phyloP scores from a whole-genome alignment of 768 basidiomycete genomes.

The Russula griseocarnosa region DNA sequence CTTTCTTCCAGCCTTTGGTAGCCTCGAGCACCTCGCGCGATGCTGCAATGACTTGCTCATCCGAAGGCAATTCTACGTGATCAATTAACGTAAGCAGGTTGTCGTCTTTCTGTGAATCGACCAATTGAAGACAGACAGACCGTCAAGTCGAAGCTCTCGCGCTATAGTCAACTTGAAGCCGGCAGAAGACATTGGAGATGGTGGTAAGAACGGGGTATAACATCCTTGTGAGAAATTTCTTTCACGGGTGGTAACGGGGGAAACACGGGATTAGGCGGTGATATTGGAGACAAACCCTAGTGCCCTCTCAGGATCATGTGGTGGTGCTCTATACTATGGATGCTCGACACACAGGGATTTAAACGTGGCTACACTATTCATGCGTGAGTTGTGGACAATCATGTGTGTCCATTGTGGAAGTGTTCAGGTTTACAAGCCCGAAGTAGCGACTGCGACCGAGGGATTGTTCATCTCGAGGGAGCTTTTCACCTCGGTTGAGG shows the following conservation, averaged over 20 bases:
- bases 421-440: constrained; percentile 64
- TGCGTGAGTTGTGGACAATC: constrained; percentile 1
- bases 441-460: constrained; percentile 84
- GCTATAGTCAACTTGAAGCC: constrained; percentile 39
- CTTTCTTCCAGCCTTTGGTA: constrained; percentile 58
- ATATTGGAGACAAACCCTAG: neutral
- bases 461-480: constrained; percentile 74
- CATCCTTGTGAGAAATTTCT: neutral
- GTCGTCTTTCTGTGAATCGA: neutral
- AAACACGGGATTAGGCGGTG: neutral
- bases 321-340: neutral
- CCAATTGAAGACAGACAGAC: constrained; percentile 32
- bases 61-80: constrained; percentile 53
- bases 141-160: constrained; percentile 37
- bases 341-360: neutral
- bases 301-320: neutral
- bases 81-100: neutral
- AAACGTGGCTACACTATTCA: constrained; percentile 4
- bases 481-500: constrained; percentile 71
- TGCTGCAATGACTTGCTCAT: constrained; percentile 52
- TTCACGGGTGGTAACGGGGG: neutral
- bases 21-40: constrained; percentile 55
- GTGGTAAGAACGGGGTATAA: constrained; percentile 1
- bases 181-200: constrained; percentile 27
- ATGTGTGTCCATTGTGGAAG: constrained; percentile 1